Evolutionary conservation across 2,329 filamentous ascomycete species (phyloP).

Genomic region (Aspergillus sojae): DNA sequence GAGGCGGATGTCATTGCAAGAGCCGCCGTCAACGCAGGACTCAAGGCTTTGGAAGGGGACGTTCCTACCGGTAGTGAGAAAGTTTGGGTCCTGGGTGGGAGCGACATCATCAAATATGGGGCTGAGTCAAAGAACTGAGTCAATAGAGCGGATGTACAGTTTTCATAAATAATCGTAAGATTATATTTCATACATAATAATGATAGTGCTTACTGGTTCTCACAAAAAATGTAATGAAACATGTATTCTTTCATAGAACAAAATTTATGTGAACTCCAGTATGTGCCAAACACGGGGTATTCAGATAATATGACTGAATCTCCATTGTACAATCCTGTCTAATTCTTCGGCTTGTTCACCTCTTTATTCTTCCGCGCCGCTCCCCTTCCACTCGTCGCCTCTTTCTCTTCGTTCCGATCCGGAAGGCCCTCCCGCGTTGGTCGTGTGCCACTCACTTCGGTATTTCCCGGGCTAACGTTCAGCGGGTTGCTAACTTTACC

Average conservation of each 20-base stretch:
- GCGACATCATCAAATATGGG: conserved; percentile 39
- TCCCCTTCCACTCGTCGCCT: conserved; percentile 42
- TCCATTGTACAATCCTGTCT: background rate
- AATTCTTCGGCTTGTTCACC: conserved; percentile 16
- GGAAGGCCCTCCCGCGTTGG: conserved; percentile 47
- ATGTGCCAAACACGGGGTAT: background rate
- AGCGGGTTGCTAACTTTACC: conserved; percentile 53
- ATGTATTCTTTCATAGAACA: background rate
- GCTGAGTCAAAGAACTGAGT: conserved; percentile 17
- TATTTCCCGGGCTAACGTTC: conserved; percentile 64
- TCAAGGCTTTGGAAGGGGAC: conserved; percentile 45
- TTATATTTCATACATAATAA: background rate
- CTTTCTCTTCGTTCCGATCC: conserved; percentile 41
- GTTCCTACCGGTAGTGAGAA: conserved; percentile 43
- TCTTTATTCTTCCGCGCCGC: conserved; percentile 38
- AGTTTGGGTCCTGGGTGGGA: conserved; percentile 42
- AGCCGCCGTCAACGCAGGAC: conserved; percentile 38
- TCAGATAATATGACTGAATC: background rate
- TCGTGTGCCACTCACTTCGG: conserved; percentile 56
- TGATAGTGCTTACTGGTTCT: background rate
- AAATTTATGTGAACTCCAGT: background rate
- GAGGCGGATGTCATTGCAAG: conserved; percentile 70
- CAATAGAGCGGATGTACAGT: too few species aligned
- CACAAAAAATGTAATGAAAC: background rate
- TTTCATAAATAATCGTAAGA: background rate